Percentiles rank a stretch among this genome's conserved stretches.
Evolutionary conservation across 192 early-diverging fungal species (phyloP).

Genomic region (Entomortierella chlamydospora): DNA sequence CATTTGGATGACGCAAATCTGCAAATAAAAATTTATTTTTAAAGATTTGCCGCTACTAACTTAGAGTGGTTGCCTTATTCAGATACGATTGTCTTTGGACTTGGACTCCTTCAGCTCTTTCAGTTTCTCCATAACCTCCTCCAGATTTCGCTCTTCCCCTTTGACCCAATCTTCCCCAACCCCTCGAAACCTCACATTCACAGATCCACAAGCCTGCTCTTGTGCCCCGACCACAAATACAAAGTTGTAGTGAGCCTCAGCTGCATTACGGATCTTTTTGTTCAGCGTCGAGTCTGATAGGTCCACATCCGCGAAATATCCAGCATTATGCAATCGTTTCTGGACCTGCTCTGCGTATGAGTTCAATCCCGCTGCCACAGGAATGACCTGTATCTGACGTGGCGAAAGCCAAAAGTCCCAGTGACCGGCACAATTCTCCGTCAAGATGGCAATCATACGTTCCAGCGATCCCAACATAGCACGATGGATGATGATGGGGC

Average conservation of each 20-base stretch:
- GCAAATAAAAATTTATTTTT: too few relatives aligned
- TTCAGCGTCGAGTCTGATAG: slow-evolving; percentile 85
- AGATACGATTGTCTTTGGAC: slow-evolving; percentile 25
- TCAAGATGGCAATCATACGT: slow-evolving; percentile 94
- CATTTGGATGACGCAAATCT: not conserved
- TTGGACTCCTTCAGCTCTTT: slow-evolving; percentile 29
- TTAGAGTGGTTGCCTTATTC: not conserved
- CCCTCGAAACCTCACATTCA: slow-evolving; percentile 92
- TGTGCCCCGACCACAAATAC: slow-evolving; percentile 95
- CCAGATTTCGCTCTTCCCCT: slow-evolving; percentile 78
- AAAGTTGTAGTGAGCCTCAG: slow-evolving; percentile 95
- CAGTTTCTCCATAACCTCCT: slow-evolving; percentile 74
- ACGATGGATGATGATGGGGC: slow-evolving; percentile 99
- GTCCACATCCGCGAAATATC: slow-evolving; percentile 90
- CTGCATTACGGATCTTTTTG: slow-evolving; percentile 97
- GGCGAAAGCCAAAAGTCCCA: slow-evolving; percentile 98
- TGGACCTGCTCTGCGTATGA: slow-evolving; percentile 83
- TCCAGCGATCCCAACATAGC: slow-evolving; percentile 96
- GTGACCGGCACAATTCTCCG: slow-evolving; percentile 95
- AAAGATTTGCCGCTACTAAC: not conserved
- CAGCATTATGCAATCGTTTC: slow-evolving; percentile 70
- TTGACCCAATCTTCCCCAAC: slow-evolving; percentile 77
- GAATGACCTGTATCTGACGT: slow-evolving; percentile 90
- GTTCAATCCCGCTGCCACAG: slow-evolving; percentile 78
- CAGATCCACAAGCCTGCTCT: slow-evolving; percentile 76